These are phyloP conservation scores for Metarhizium album DNA, from an alignment of 2,329 filamentous ascomycete genomes.

Conservation along the genomic window DNA sequence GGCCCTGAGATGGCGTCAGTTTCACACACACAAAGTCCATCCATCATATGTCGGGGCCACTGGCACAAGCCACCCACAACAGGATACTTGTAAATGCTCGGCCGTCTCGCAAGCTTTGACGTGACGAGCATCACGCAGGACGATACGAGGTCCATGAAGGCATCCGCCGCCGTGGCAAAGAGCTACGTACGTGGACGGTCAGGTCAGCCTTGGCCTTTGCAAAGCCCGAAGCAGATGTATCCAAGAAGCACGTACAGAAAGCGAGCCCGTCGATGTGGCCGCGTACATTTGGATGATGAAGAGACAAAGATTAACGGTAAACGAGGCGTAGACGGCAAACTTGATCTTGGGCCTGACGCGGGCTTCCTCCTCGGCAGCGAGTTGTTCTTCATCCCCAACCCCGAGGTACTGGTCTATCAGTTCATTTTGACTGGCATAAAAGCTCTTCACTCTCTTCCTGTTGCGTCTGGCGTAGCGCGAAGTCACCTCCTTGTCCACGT, in stretches of 20 bases:
- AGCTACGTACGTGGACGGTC: constrained; percentile 20
- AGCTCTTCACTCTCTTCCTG: background rate
- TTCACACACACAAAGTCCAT: background rate
- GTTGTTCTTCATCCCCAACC: background rate
- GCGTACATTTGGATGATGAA: constrained; percentile 1
- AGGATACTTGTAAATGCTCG: constrained; percentile 52
- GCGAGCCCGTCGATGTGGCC: background rate
- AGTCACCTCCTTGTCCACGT: background rate
- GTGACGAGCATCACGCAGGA: constrained; percentile 53
- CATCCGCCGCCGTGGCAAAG: constrained; percentile 56
- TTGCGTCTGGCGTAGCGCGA: background rate
- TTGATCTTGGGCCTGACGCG: background rate
- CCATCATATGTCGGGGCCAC: constrained; percentile 13
- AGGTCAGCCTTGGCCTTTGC: background rate
- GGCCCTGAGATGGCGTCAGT: constrained; percentile 22
- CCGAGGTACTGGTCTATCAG: background rate
- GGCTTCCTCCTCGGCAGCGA: background rate
- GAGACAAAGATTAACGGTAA: background rate
- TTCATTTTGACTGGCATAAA: background rate
- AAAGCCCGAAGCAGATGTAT: too few species aligned
- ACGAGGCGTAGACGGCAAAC: constrained; percentile 1
- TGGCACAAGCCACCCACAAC: constrained; percentile 25
- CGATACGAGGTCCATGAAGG: constrained; percentile 55
- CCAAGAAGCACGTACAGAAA: background rate
- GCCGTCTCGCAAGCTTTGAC: constrained; percentile 45